Base-by-base conservation (phyloP, 129 eudicot genomes). In the Lactuca sativa region DNA sequence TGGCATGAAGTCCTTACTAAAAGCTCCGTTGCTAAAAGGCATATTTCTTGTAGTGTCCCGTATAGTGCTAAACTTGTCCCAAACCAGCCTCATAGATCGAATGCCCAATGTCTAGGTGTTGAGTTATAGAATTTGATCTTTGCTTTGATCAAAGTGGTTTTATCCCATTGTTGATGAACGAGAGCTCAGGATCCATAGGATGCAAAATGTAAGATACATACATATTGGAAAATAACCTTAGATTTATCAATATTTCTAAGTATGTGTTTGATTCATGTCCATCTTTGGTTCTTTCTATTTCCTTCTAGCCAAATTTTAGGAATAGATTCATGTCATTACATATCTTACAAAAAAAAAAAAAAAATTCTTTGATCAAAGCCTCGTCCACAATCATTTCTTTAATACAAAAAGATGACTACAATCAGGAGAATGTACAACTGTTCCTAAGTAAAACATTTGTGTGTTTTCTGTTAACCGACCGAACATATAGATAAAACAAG, bases 11-110 rank as follows among this genome's bases (percentile, higher is more conserved):
- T 25, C 30, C 30, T 25, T 25, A 25, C 30, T 25, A 25, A 25
- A 25, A 25, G 1, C 30, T 25, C 30, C 30, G 0, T 0, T 25
- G 0, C 52, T 77, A 30, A 58, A 44, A 1, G 75, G 66, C 3
- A 59, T 31, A 10, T 37, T 67, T 7, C 72, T 80, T 16, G 17
- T 25, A 25, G 30, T 10, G 14, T 62, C 76, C 1, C 56, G 68
- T 5, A 44, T 13, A 25, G 49, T 32, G 16, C 66, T 74, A 7
- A 80, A 80, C 67, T 48, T 80, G 3, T 80, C 84, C 9, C 80
- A 75, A 34, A 74, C 74, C 15, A 56, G 30, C 30, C 64, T 74
- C 5, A 31, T 1, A 7, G 84, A 73, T 34, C 73, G 8, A 3
- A 80, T 74, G 38, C 84, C 84, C 0, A 3, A 54, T 1, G 14